Conservation (phyloP, 768 basidiomycete species). For the Leucogyrophana mollusca region DNA sequence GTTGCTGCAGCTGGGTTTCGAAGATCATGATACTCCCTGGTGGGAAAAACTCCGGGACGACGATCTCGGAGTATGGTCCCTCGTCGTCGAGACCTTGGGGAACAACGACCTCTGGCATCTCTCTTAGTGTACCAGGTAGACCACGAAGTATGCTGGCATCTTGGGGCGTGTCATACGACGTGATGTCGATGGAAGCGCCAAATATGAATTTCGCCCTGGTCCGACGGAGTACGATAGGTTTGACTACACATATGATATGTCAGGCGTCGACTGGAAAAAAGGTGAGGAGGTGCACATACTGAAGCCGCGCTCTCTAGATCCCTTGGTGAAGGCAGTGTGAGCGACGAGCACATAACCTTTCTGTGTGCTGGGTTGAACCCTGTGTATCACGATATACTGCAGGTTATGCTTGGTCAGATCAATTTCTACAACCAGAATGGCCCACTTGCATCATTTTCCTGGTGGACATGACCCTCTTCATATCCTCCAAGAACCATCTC, state of each 20-base stretch:
- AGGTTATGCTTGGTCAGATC: neutral
- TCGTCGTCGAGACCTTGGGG: slow-evolving; percentile 61
- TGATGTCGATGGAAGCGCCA: slow-evolving; percentile 72
- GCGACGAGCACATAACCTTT: slow-evolving; percentile 91
- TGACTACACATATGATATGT: slow-evolving; percentile 46
- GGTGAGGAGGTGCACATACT: slow-evolving; percentile 46
- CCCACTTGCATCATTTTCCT: slow-evolving; percentile 85
- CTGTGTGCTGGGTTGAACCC: slow-evolving; percentile 87
- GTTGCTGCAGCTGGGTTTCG: slow-evolving; percentile 75
- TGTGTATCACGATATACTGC: slow-evolving; percentile 91
- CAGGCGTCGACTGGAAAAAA: slow-evolving; percentile 2
- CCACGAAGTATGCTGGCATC: slow-evolving; percentile 63
- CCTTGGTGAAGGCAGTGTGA: slow-evolving; percentile 89
- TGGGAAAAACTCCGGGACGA: slow-evolving; percentile 88
- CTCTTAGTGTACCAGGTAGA: slow-evolving; percentile 65
- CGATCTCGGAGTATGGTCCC: slow-evolving; percentile 74
- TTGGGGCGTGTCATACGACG: slow-evolving; percentile 52
- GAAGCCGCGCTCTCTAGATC: slow-evolving; percentile 74
- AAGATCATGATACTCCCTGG: slow-evolving; percentile 95
- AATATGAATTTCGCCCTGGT: slow-evolving; percentile 79
- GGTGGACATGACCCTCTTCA: slow-evolving; percentile 93
- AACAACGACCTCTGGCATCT: slow-evolving; percentile 59
- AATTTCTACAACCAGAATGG: slow-evolving; percentile 1
- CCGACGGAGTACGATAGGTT: slow-evolving; percentile 78
- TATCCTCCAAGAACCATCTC: slow-evolving; percentile 90